phyloP scores from a whole-genome alignment of 1,284 basidiomycete genomes.

The Neonothopanus nambi region DNA sequence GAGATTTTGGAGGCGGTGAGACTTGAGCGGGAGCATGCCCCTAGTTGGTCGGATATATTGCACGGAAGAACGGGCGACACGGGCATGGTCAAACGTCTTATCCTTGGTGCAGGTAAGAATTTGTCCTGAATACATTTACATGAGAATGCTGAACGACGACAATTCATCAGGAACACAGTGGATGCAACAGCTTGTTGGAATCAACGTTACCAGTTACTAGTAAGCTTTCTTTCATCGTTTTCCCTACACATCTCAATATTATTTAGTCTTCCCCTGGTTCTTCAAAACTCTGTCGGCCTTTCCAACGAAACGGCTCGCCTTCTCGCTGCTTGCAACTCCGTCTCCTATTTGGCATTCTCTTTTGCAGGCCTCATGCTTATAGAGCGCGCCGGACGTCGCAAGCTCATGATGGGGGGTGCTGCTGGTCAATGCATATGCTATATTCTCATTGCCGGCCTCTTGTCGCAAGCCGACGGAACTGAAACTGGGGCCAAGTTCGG shows the following conservation, averaged over 20 bases:
- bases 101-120: slow-evolving; percentile 47
- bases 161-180: slow-evolving; percentile 54
- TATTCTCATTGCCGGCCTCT: slow-evolving; percentile 59
- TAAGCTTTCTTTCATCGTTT: slow-evolving; percentile 18
- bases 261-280: slow-evolving; percentile 42
- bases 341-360: slow-evolving; percentile 46
- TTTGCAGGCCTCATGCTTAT: slow-evolving; percentile 59
- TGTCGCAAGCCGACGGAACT: slow-evolving; percentile 45
- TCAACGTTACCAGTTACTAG: slow-evolving; percentile 73
- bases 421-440: slow-evolving; percentile 63
- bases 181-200: slow-evolving; percentile 74
- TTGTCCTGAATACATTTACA: neutral
- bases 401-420: slow-evolving; percentile 70
- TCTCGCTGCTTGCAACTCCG: slow-evolving; percentile 47
- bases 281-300: slow-evolving; percentile 47
- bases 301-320: slow-evolving; percentile 47
- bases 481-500: slow-evolving; percentile 34
- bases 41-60: slow-evolving; percentile 40
- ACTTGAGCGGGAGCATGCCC: slow-evolving; percentile 39
- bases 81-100: slow-evolving; percentile 50
- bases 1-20: slow-evolving; percentile 44
- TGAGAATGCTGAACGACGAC: neutral
- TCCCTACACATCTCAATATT: neutral
- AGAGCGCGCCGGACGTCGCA: slow-evolving; percentile 62
- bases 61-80: slow-evolving; percentile 40